These are phyloP conservation scores for Ocimum tenuiflorum DNA, from an alignment of 257 asterid genomes.

Conservation along the genomic window DNA sequence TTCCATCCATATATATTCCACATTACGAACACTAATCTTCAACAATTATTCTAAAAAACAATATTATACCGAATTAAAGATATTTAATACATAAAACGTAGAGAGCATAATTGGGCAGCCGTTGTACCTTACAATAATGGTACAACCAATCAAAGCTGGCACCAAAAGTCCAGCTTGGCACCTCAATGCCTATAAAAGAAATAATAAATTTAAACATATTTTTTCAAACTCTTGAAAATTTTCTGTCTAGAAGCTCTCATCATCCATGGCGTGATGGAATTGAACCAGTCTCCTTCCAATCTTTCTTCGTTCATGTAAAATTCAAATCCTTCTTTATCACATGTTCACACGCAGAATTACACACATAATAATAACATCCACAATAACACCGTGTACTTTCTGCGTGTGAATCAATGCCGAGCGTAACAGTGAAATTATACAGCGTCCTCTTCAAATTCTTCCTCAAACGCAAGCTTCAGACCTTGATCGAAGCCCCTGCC, in stretches of 20 bases:
- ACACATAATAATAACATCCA: background rate
- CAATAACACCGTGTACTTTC: background rate
- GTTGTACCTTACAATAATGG: background rate
- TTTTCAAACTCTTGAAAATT: conserved; percentile 21
- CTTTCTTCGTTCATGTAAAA: conserved; percentile 10
- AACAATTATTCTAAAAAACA: too few relatives aligned
- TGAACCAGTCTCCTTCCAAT: conserved; percentile 26
- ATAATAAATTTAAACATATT: background rate
- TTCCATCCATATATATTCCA: too few relatives aligned
- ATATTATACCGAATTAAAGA: too few relatives aligned
- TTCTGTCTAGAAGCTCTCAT: conserved; percentile 26
- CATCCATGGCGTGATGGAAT: conserved; percentile 6
- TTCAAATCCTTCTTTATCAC: conserved; percentile 11
- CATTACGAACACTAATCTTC: too few relatives aligned
- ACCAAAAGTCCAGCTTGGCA: conserved; percentile 27
- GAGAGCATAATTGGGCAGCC: background rate
- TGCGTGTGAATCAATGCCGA: conserved; percentile 53
- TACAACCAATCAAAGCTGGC: conserved; percentile 11
- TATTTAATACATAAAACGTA: background rate
- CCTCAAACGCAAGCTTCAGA: conserved; percentile 52
- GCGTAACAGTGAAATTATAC: conserved; percentile 47
- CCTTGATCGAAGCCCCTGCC: conserved; percentile 30
- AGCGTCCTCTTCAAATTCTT: conserved; percentile 65
- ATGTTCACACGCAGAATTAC: conserved; percentile 10
- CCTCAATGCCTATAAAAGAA: too few relatives aligned